Evolutionary conservation across 2,329 filamentous ascomycete species (phyloP), one percentile per base, ranked within the genome.

Genomic region (Aspergillus intermedius): DNA sequence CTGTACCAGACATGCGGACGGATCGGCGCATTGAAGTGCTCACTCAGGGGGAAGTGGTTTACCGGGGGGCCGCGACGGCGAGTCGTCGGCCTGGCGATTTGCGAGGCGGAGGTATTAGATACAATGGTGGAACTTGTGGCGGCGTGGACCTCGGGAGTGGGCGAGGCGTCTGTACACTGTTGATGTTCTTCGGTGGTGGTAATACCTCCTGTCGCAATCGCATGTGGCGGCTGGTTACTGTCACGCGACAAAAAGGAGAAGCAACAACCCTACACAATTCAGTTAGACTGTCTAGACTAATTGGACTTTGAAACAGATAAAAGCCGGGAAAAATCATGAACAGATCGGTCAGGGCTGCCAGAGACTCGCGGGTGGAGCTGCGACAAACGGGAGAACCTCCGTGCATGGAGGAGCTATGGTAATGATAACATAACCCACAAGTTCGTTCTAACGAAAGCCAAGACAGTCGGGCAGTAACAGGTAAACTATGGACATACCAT

Each of bases 1-100:
- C 83, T 81, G 10, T 73, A 73, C 86, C 86, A 90, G 47, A 77
- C 70, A 57, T 87, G 84, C 1, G 75, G 76, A 41, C 79, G 78
- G 35, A 91, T 72, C 1, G 86, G 84, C 57, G 80, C 79, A 60
- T 88, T 87, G 62, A 86, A 85, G 62, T 86, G 84, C 59, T 86
- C 78, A 42, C 59, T 62, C 22, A 74, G 55, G 1, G 71, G 65
- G 23, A 67, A 40, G 10, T 17, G 37, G 15, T 37, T 40, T 13
- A 47, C 25, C 48, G 51, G 10, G 54, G 50, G 54, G 54, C 52
- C 42, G 32, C 34, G 54, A 46, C 47, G 47, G 48, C 46, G 50
- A 42, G 44, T 19, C 49, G 42, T 46, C 34, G 53, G 51, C 44
- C 34, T 52, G 30, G 43, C 43, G 8, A 39, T 48, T n/a, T 45